Base-by-base conservation (phyloP, 257 asterid species). In the Penstemon eatonii region DNA sequence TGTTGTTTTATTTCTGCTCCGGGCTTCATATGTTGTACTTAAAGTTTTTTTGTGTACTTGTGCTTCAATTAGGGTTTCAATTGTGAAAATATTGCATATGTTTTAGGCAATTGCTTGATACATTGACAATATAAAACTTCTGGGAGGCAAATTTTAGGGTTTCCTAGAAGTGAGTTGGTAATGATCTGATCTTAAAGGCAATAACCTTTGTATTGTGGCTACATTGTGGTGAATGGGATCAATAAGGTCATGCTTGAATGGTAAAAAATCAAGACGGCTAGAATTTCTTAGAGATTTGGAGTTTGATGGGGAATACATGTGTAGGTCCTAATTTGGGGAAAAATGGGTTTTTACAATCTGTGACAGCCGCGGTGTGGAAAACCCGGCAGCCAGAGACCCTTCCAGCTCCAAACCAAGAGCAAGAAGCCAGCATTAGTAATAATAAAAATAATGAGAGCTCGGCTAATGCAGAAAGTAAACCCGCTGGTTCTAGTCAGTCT, bases 301-400 rank as follows among this genome's bases (percentile, higher is more conserved):
- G 47, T 55, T 77, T 68, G 66, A 87, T 85, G 95, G 95, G 94
- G 84, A 87, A 85, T 62, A 66, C 75, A 66, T 84, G 91, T 33
- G 73, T 67, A 18, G 91, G 95, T 55, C 91, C 95, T 67, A 78
- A 77, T 65, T 54, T 79, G 66, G 88, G 88, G 65, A 73, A 75
- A 70, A 81, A 77, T 76, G 91, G 90, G 6, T 85, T 87, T 83
- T 71, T 84, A 69, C 83, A 78, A 70, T 75, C 88, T 10, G 79
- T 87, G 4, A 77, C 89, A 4, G 85, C 85, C 41, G 89, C 85
- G 37, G 84, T 87, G n/a, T 85, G 89, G 87, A 83, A 68, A 76
- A 65, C 70, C 51, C 64, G 81, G 68, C 79, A 75, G 50, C 74
- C 69, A 39, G 85, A 80, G 45, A 63, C 75, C 61, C 56, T 79